Evolutionary conservation across 371 early-diverging fungal genomes (phyloP).

Genomic region (Zancudomyces culisetae): DNA sequence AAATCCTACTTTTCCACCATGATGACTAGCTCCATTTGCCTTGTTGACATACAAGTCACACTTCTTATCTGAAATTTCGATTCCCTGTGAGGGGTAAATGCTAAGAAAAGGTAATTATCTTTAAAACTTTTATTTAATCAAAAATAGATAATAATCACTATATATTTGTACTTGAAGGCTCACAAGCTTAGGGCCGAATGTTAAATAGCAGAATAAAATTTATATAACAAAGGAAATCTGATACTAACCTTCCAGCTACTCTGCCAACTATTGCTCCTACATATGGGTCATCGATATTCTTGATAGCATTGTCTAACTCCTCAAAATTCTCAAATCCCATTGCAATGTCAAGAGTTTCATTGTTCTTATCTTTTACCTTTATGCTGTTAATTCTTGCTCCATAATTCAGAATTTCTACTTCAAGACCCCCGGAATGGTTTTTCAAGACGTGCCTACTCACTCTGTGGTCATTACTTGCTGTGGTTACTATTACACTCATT

Average conservation of each 20-base stretch:
- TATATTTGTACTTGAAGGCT: too few species aligned
- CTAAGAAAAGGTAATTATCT: slow-evolving; percentile 6
- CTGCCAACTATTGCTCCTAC: slow-evolving; percentile 32
- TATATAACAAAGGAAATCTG: background rate
- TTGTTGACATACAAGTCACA: slow-evolving; percentile 24
- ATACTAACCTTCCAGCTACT: slow-evolving; percentile 9
- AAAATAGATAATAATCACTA: too few species aligned
- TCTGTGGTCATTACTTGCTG: slow-evolving; percentile 6
- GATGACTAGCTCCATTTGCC: slow-evolving; percentile 15
- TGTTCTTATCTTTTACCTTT: slow-evolving; percentile 11
- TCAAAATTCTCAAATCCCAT: slow-evolving; percentile 29
- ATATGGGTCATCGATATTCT: slow-evolving; percentile 21
- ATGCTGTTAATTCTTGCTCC: slow-evolving; percentile 27
- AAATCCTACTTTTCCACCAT: slow-evolving; percentile 18
- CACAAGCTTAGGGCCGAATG: too few species aligned
- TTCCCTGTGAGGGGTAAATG: slow-evolving; percentile 23
- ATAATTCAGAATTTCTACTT: slow-evolving; percentile 12
- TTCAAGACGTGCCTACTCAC: slow-evolving; percentile 9
- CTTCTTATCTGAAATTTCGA: slow-evolving; percentile 14
- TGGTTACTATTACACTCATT: background rate
- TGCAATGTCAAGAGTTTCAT: slow-evolving; percentile 20
- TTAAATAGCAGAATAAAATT: background rate
- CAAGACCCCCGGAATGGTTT: slow-evolving; percentile 8
- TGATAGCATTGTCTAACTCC: slow-evolving; percentile 16
- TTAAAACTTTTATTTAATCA: too few species aligned